phyloP scores from a whole-genome alignment of 2,329 filamentous ascomycete species.

The Venturia aucupariae region DNA sequence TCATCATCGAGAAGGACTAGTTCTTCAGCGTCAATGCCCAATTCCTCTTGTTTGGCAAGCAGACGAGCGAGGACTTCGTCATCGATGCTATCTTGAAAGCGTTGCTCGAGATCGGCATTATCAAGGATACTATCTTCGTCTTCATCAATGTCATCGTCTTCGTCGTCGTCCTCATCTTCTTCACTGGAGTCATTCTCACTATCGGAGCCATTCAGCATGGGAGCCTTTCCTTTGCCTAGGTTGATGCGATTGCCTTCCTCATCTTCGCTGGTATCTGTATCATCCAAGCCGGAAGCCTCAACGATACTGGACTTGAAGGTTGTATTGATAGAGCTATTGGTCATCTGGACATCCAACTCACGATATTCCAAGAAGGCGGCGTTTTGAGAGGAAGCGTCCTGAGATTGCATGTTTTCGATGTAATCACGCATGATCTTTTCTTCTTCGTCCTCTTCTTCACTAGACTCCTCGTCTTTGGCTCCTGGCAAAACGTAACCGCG shows the following conservation, averaged over 20 bases:
- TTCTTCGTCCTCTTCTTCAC: conserved; percentile 19
- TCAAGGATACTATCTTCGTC: conserved; percentile 32
- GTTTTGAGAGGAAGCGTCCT: neutral
- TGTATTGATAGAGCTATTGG: neutral
- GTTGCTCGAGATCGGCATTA: conserved; percentile 32
- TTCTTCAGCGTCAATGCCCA: conserved; percentile 53
- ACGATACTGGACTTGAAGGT: neutral
- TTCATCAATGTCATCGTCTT: conserved; percentile 31
- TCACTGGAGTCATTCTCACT: neutral
- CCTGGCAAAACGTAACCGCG: conserved; percentile 18
- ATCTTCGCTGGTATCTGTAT: neutral
- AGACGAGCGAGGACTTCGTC: conserved; percentile 56
- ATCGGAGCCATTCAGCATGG: neutral
- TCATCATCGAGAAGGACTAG: conserved; percentile 46
- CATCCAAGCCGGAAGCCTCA: neutral
- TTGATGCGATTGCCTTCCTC: conserved; percentile 2
- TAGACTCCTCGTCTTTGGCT: conserved; percentile 17
- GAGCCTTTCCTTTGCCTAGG: neutral
- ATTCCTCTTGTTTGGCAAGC: conserved; percentile 52
- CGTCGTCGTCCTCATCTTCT: conserved; percentile 25
- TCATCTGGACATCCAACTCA: neutral
- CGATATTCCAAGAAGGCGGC: neutral
- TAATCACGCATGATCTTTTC: conserved; percentile 9
- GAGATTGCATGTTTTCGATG: conserved; percentile 7
- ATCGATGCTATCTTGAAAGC: conserved; percentile 34